Conservation (phyloP, 164 flowering plant genomes). For the Chloranthus sessilifolius region DNA sequence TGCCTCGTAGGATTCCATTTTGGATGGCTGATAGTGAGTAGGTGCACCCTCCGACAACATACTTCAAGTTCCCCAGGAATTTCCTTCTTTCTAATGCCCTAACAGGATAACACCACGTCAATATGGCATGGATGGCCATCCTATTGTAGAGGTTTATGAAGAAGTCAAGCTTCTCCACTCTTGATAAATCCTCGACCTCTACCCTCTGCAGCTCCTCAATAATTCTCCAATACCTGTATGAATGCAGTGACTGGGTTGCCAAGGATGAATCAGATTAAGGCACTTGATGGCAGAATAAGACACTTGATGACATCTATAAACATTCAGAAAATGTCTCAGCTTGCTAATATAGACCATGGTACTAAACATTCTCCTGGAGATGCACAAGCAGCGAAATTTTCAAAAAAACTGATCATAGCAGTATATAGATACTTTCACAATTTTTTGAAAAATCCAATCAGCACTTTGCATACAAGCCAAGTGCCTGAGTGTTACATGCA, state of each 20-base stretch:
- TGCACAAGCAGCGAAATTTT: too few species aligned
- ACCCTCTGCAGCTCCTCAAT: constrained; percentile 81
- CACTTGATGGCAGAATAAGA: too few species aligned
- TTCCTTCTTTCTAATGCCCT: constrained; percentile 60
- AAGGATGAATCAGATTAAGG: too few species aligned
- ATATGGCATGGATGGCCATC: constrained; percentile 84
- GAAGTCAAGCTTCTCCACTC: constrained; percentile 80
- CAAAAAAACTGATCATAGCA: too few species aligned
- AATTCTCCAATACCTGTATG: constrained; percentile 69
- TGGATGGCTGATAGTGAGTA: constrained; percentile 77
- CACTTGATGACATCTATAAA: too few species aligned
- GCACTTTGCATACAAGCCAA: too few species aligned
- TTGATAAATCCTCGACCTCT: constrained; percentile 44
- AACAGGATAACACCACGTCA: constrained; percentile 50
- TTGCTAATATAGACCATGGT: too few species aligned
- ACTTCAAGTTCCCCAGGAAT: constrained; percentile 66
- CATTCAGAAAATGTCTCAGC: too few species aligned
- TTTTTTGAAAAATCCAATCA: too few species aligned
- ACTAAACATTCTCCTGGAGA: too few species aligned
- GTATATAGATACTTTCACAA: too few species aligned
- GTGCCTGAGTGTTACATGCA: too few species aligned
- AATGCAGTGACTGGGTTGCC: not conserved
- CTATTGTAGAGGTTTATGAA: constrained; percentile 75
- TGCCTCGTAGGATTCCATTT: constrained; percentile 66
- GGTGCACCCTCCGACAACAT: constrained; percentile 67